Evolutionary conservation across 179 eudicot species (phyloP).

Genomic region (Gypsophila paniculata): DNA sequence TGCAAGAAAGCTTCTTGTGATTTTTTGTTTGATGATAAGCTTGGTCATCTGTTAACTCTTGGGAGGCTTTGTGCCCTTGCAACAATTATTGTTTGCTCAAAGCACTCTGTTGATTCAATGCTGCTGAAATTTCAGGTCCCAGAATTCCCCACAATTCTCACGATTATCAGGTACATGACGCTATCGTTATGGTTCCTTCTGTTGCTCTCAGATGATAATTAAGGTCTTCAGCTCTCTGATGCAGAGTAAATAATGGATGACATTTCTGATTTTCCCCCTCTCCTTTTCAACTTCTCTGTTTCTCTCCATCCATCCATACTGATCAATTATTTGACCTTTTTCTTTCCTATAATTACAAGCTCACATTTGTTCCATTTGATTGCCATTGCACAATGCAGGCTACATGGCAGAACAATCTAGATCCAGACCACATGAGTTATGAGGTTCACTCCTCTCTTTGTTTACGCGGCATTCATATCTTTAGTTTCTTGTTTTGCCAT

Average conservation of each 20-base stretch:
- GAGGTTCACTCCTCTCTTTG: constrained; percentile 48
- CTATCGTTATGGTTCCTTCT: neutral
- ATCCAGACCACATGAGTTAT: constrained; percentile 91
- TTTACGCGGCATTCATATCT: neutral
- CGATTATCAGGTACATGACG: constrained; percentile 50
- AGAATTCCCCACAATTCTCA: constrained; percentile 53
- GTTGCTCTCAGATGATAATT: neutral
- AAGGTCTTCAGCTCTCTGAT: neutral
- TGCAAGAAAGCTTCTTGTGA: neutral
- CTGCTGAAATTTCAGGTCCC: constrained; percentile 54
- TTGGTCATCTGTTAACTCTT: neutral
- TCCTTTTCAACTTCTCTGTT: neutral
- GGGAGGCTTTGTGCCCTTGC: neutral
- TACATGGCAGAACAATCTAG: constrained; percentile 76
- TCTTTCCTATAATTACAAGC: neutral
- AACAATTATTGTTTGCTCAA: no score
- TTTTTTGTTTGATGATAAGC: neutral
- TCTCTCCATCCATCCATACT: constrained; percentile 1
- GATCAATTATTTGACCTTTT: neutral
- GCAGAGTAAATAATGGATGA: neutral
- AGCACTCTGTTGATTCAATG: no score
- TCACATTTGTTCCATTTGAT: constrained; percentile 4
- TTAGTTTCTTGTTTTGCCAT: neutral
- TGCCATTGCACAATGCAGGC: constrained; percentile 43
- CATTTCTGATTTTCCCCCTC: neutral